phyloP scores from a whole-genome alignment of 495 filamentous ascomycete genomes.

The Penicillium alfredii region DNA sequence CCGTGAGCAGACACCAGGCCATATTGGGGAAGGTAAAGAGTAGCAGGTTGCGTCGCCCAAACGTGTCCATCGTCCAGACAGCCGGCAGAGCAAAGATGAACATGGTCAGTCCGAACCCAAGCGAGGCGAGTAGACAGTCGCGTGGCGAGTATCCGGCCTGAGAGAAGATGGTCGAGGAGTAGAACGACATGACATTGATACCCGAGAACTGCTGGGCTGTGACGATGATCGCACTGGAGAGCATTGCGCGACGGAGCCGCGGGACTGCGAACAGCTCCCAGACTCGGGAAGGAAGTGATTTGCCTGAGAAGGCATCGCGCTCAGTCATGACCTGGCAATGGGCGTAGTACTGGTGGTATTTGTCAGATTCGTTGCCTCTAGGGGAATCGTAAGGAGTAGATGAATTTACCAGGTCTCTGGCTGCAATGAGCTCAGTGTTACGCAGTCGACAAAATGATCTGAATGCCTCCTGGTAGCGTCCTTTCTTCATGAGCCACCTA shows the following conservation, averaged over 20 bases:
- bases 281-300: slow-evolving; percentile 49
- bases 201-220: slow-evolving; percentile 80
- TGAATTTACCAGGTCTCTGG: slow-evolving; percentile 44
- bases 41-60: slow-evolving; percentile 66
- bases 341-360: slow-evolving; percentile 47
- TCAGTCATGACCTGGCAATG: slow-evolving; percentile 52
- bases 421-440: slow-evolving; percentile 53
- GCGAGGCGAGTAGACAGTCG: slow-evolving; percentile 62
- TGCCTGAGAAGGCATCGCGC: slow-evolving; percentile 36
- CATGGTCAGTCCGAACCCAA: slow-evolving; percentile 74
- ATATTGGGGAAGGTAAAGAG: slow-evolving; percentile 82
- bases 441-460: slow-evolving; percentile 52
- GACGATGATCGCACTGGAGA: slow-evolving; percentile 60
- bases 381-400: not conserved
- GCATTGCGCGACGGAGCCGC: slow-evolving; percentile 57
- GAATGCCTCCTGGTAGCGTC: slow-evolving; percentile 47
- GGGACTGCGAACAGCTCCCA: slow-evolving; percentile 59
- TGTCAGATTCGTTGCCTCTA: slow-evolving; percentile 2
- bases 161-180: slow-evolving; percentile 65
- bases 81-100: slow-evolving; percentile 77
- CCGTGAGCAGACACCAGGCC: slow-evolving; percentile 69
- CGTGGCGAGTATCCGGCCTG: slow-evolving; percentile 53
- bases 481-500: slow-evolving; percentile 61
- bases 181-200: slow-evolving; percentile 72
- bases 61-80: slow-evolving; percentile 79